Base-by-base conservation (phyloP, 2,329 filamentous ascomycete species). In the Pseudocercospora macadamiae region DNA sequence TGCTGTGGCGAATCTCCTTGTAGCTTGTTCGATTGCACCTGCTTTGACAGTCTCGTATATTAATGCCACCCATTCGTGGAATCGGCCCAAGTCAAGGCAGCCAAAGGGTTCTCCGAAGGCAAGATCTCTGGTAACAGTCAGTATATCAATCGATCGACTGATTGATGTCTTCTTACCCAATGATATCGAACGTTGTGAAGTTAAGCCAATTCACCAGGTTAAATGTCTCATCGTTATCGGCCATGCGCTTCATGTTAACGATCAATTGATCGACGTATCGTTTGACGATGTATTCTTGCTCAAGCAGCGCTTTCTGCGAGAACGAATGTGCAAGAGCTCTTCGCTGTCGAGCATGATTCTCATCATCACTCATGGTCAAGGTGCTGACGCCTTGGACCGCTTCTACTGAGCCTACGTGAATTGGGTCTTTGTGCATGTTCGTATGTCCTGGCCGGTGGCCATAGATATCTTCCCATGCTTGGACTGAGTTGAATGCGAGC, bases 391-490 rank as follows among this genome's bases (percentile, higher is more conserved):
- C 69, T 39, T 72, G 72, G n/a, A 67, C 14, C 0, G 73, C 73
- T 73, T 75, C 1, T 59, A 64, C 1, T 37, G 63, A 51, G 75
- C 65, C 57, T 14, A 75, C 72, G 52, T 74, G 69, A 42, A 74
- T 73, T n/a, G 71, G 51, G 51, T 70, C 68, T 58, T 71, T 72
- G 54, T 68, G 68, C 42, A 71, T 64, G 21, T 65, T 67, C 79
- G 77, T 2, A 75, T 47, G 49, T 18, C 64, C 71, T 67, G 34
- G 54, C 32, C 47, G 36, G 36, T 66, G 66, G 16, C 73, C 72
- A 58, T 76, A 76, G 34, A 80, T 78, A 30, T 80, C 76, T 64
- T 75, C 73, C 73, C 78, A 82, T 2, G 71, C 71, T 2, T 71
- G 57, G 5, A 70, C 65, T 18, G 72, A 66, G 42, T 70, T 74